These are phyloP conservation scores for Talaromyces sp. DNA, from an alignment of 2,329 filamentous ascomycete species.

Conservation along the genomic window DNA sequence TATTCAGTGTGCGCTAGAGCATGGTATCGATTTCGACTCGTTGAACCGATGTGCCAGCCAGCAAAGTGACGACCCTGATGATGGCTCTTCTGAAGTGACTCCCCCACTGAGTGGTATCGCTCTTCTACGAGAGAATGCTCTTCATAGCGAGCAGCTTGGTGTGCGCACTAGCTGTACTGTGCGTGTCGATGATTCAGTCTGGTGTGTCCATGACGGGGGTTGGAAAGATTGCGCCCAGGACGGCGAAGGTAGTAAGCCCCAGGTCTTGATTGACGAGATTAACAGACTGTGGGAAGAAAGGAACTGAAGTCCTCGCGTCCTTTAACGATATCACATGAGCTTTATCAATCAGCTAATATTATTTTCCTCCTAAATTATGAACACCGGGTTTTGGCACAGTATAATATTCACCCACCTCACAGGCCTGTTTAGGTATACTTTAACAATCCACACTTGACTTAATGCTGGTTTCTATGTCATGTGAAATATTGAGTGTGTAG, in stretches of 20 bases:
- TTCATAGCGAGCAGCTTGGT: conserved; percentile 61
- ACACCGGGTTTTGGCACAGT: too few relatives aligned
- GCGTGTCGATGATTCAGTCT: conserved; percentile 73
- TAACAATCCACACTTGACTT: too few relatives aligned
- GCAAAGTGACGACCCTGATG: conserved; percentile 69
- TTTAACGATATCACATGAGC: background rate
- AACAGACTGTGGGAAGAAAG: conserved; percentile 64
- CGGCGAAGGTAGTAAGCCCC: conserved; percentile 52
- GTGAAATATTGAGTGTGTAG: too few relatives aligned
- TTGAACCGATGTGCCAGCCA: conserved; percentile 80
- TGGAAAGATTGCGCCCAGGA: conserved; percentile 79
- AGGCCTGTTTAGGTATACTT: too few relatives aligned
- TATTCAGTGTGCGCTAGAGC: conserved; percentile 85
- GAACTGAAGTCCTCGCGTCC: conserved; percentile 24
- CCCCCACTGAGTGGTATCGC: conserved; percentile 55
- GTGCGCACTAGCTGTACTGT: conserved; percentile 77
- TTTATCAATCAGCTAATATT: background rate
- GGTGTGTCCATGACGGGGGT: conserved; percentile 81
- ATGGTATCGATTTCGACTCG: conserved; percentile 79
- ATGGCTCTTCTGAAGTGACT: conserved; percentile 59
- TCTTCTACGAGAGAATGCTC: conserved; percentile 49
- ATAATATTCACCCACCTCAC: too few relatives aligned
- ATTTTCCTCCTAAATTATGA: background rate
- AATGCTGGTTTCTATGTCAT: too few relatives aligned
- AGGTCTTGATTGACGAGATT: conserved; percentile 74